Percentiles rank a stretch among this genome's conserved stretches.
Evolutionary conservation across 176 grass and related monocot species (phyloP).

Genomic region (Oryza rufipogon): DNA sequence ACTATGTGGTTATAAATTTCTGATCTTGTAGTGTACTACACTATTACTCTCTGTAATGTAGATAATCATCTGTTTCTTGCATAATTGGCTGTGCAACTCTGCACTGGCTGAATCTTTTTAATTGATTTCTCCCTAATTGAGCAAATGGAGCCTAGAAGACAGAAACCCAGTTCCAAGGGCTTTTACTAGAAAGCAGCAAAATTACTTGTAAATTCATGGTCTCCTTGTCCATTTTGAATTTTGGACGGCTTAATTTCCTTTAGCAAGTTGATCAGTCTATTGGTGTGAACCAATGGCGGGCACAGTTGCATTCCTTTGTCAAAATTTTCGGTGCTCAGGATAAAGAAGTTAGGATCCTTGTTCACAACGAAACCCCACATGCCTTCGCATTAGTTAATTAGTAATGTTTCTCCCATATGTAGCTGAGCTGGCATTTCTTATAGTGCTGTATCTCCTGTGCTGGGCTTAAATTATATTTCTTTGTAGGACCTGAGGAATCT

Average conservation of each 20-base stretch:
- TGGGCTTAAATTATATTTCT: slow-evolving; percentile 46
- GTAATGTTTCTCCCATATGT: slow-evolving; percentile 27
- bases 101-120: slow-evolving; percentile 1
- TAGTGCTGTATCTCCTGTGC: slow-evolving; percentile 38
- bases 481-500: slow-evolving; percentile 96
- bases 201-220: neutral
- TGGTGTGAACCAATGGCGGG: slow-evolving; percentile 27
- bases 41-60: neutral
- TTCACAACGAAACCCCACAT: slow-evolving; percentile 44
- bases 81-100: slow-evolving; percentile 35
- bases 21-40: neutral
- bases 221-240: slow-evolving; percentile 1
- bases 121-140: slow-evolving; percentile 39
- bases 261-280: slow-evolving; percentile 27
- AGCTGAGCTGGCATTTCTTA: slow-evolving; percentile 42
- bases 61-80: neutral
- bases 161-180: neutral
- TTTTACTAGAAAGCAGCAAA: neutral
- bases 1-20: neutral
- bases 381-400: slow-evolving; percentile 44
- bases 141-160: slow-evolving; percentile 19
- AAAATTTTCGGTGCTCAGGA: slow-evolving; percentile 36
- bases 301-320: slow-evolving; percentile 25
- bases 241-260: slow-evolving; percentile 11
- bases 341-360: slow-evolving; percentile 51